Conservation (phyloP, 768 basidiomycete genomes). For the Russula sp. region DNA sequence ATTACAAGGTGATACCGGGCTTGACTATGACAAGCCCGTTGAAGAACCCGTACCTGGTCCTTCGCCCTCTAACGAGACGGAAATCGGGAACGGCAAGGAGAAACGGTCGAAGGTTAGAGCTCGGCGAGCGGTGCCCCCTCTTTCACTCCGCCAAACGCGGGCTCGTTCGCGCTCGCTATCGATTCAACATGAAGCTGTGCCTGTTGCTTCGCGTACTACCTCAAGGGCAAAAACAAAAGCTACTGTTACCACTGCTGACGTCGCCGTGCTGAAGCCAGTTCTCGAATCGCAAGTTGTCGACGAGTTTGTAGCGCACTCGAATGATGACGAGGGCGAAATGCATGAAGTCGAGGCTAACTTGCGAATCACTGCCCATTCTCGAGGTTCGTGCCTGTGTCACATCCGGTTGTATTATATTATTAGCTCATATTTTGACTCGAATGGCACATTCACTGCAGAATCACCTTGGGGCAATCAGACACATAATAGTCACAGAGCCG, state of each 20-base stretch:
- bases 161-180: conserved; percentile 1
- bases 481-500: background rate
- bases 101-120: background rate
- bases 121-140: background rate
- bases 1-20: background rate
- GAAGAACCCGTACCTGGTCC: background rate
- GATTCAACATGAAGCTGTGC: background rate
- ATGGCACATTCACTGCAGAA: background rate
- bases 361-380: background rate
- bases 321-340: conserved; percentile 18
- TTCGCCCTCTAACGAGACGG: background rate
- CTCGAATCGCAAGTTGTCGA: conserved; percentile 6
- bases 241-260: background rate
- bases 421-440: background rate
- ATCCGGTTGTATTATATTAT: background rate
- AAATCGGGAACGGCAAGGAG: background rate
- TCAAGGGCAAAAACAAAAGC: background rate
- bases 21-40: background rate
- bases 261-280: background rate
- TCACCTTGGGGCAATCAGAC: background rate
- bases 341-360: conserved; percentile 22
- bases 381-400: conserved; percentile 2
- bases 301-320: conserved; percentile 15
- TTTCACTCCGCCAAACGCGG: conserved; percentile 11
- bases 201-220: background rate